Conservation (phyloP, 2,329 filamentous ascomycete genomes). For the Xylariaceae sp. region DNA sequence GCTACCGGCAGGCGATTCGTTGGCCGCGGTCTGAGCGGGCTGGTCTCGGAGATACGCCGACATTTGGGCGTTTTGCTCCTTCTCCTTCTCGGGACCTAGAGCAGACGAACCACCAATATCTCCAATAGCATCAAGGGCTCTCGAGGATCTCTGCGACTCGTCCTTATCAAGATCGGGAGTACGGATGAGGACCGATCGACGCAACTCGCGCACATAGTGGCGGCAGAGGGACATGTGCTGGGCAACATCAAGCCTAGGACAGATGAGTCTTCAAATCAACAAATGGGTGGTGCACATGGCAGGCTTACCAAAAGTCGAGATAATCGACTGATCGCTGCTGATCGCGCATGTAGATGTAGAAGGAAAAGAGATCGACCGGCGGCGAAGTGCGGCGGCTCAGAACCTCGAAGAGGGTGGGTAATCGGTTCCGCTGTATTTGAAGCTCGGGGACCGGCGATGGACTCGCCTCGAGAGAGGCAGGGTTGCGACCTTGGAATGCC, state of each 20-base stretch:
- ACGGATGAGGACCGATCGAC: constrained; percentile 84
- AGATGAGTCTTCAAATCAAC: constrained; percentile 16
- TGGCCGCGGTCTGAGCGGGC: constrained; percentile 39
- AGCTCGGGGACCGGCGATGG: constrained; percentile 55
- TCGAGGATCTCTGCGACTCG: constrained; percentile 78
- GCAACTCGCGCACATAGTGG: constrained; percentile 92
- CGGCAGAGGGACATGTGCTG: constrained; percentile 98
- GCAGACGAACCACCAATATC: constrained; percentile 60
- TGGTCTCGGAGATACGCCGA: constrained; percentile 81
- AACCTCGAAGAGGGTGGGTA: constrained; percentile 94
- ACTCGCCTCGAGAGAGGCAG: constrained; percentile 31
- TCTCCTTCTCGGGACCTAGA: constrained; percentile 63
- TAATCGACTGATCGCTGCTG: constrained; percentile 98
- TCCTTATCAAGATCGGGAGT: constrained; percentile 84
- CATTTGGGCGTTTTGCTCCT: constrained; percentile 80
- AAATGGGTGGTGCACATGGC: constrained; percentile 5
- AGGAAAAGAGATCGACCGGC: constrained; percentile 94
- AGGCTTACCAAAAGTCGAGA: constrained; percentile 85
- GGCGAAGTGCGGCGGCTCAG: constrained; percentile 89
- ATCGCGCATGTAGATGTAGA: constrained; percentile 99
- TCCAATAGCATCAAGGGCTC: constrained; percentile 66
- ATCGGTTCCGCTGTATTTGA: constrained; percentile 66
- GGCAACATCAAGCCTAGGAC: constrained; percentile 87
- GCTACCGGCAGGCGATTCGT: constrained; percentile 53
- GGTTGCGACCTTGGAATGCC: constrained; percentile 30